Base-by-base conservation (phyloP, 768 basidiomycete species). In the Kwoniella bestiolae region DNA sequence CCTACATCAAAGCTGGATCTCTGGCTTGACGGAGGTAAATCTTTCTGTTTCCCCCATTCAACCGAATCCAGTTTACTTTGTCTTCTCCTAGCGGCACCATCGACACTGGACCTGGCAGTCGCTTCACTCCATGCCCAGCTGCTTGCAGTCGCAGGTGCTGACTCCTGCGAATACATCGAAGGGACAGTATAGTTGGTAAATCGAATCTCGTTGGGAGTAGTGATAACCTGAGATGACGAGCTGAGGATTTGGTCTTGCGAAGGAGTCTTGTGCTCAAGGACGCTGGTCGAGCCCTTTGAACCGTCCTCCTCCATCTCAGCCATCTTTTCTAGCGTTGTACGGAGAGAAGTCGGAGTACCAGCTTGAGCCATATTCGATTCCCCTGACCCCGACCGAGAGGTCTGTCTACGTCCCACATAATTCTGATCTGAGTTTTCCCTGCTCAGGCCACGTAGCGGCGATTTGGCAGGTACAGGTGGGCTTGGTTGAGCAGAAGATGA, bases 381-480 rank as follows among this genome's bases (percentile, higher is more conserved):
- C 9, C 49, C 67, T 18, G 67, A 68, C n/a, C 56, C 56, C 8
- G 56, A 51, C 9, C 53, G 47, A 18, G 56, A 23, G 16, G 60
- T 62, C 9, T 56, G 41, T 28, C 46, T 8, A n/a, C 63, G 45
- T 21, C 38, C 53, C 12, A n/a, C 18, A 29, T 25, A 45, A 45
- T 38, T 32, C 16, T 50, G 56, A 12, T 58, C 67, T 23, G 69
- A 63, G 28, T 34, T 60, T n/a, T 63, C 58, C 5, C 67, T 49
- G 29, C 68, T 72, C 1, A 73, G 16, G 16, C 65, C 28, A 1
- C 76, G 60, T 23, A 78, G 34, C 1, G 77, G 77, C 52, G 62
- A 71, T 58, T 72, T 70, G 23, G 66, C 69, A 16, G 77, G 77
- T 3, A 78, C 53, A 41, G 77, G 77, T 28, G 77, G 77, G 60